Evolutionary conservation across 208 protist species (phyloP), one percentile per base, ranked within the genome.

Genomic region (Leishmania gerbilli): DNA sequence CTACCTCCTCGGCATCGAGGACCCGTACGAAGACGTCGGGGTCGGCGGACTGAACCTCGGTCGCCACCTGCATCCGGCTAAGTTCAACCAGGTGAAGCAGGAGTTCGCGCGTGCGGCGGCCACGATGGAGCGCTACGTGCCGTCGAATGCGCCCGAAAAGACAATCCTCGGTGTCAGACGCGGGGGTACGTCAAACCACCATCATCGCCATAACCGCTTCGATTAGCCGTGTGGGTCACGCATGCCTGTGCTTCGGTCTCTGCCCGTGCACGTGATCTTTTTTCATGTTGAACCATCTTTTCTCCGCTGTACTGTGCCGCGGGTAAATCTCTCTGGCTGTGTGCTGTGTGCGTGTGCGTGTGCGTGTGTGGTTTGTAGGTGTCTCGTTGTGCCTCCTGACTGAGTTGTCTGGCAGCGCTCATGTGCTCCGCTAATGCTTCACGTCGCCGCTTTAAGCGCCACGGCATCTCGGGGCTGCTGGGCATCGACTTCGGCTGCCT

Each of bases 21-120:
- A 97, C 77, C 95, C 95, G 19, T 97, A 97, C 79, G 95, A 97
- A 79, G 93, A 97, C 76, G 90, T 96, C 45, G 93, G 93, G 47
- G 88, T 76, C 0, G 95, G 95, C 7, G 95, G 95, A 7, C 90
- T 97, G 45, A 97, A 97, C 83, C 83, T 97, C 13, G 95, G 95
- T 19, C 93, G 95, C 24, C 93, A 96, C 80, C 84, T 97, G 56
- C 95, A 97, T 84, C 86, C 82, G 7, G 92, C 93, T 9, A 97
- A 97, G 89, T 97, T 97, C 77, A 89, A 95, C 80, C 82, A 95
- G 69, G 95, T 97, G 45, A 96, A 96, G 85, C 92, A 96, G 79
- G 93, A 97, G 83, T 96, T 97, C 68, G 79, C 91, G 53, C 86
- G 92, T 19, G 95, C 93, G 27, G 95, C 92, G 56, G 86, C 95